Percentiles rank a stretch among this genome's conserved stretches.
Conservation (phyloP, 805 yeast genomes). For the Groenewaldozyma salmanticensis region DNA sequence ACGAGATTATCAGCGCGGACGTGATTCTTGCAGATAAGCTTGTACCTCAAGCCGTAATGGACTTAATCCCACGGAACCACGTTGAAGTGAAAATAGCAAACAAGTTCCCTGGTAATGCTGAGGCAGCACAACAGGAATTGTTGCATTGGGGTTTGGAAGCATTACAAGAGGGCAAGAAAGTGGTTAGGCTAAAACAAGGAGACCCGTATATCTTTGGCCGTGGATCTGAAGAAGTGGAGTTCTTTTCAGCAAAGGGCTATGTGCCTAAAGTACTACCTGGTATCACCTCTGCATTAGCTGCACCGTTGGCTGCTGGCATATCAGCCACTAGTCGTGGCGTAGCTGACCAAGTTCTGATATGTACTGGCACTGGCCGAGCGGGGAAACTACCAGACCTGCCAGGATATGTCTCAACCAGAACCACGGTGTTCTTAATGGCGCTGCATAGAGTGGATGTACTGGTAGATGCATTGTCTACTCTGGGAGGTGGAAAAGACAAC, state of each 20-base stretch:
- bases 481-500: too few species aligned
- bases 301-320: slow-evolving; percentile 71
- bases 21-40: slow-evolving; percentile 80
- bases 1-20: slow-evolving; percentile 75
- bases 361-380: slow-evolving; percentile 90
- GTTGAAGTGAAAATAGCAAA: slow-evolving; percentile 79
- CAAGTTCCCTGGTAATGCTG: slow-evolving; percentile 96
- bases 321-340: slow-evolving; percentile 91
- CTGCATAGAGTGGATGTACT: slow-evolving; percentile 52
- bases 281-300: slow-evolving; percentile 78
- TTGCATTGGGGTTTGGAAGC: slow-evolving; percentile 61
- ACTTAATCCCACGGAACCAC: slow-evolving; percentile 56
- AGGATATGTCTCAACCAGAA: slow-evolving; percentile 57
- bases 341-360: slow-evolving; percentile 83
- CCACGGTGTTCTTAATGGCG: slow-evolving; percentile 85
- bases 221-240: slow-evolving; percentile 85
- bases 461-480: slow-evolving; percentile 28
- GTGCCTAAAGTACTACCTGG: slow-evolving; percentile 77
- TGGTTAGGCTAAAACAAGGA: slow-evolving; percentile 88
- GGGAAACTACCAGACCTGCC: slow-evolving; percentile 78
- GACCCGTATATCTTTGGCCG: slow-evolving; percentile 95
- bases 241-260: slow-evolving; percentile 58
- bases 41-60: slow-evolving; percentile 81
- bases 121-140: slow-evolving; percentile 80
- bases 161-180: slow-evolving; percentile 56